phyloP scores from a whole-genome alignment of 805 yeast genomes.

The Naumovozyma baii region DNA sequence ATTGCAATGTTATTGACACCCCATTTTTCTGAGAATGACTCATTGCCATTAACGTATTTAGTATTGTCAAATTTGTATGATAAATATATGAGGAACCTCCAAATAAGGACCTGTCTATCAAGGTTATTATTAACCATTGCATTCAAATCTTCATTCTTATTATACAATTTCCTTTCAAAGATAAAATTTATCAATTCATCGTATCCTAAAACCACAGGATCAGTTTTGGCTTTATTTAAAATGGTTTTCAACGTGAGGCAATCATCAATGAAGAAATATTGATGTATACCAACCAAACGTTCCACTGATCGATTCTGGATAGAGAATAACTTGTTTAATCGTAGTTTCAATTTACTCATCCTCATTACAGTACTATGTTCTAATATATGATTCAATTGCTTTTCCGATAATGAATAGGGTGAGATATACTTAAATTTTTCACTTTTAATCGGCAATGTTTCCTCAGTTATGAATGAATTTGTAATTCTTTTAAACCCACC shows the following conservation, averaged over 20 bases:
- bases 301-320: constrained; percentile 33
- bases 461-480: constrained; percentile 16
- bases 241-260: constrained; percentile 19
- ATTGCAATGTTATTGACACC: constrained; percentile 24
- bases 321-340: constrained; percentile 33
- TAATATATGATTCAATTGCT: constrained; percentile 32
- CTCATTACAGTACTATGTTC: constrained; percentile 30
- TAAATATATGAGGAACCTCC: constrained; percentile 33
- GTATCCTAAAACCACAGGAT: constrained; percentile 25
- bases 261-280: constrained; percentile 33
- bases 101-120: constrained; percentile 33
- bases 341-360: constrained; percentile 32
- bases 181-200: constrained; percentile 47
- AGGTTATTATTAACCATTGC: constrained; percentile 28
- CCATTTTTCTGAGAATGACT: constrained; percentile 30
- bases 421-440: constrained; percentile 25
- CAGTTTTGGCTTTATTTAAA: constrained; percentile 3
- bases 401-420: constrained; percentile 38
- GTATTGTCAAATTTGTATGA: constrained; percentile 31
- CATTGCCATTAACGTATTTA: constrained; percentile 15
- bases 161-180: constrained; percentile 46
- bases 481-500: constrained; percentile 27
- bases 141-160: constrained; percentile 27
- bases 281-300: constrained; percentile 42
- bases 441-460: background rate